Base-by-base conservation (phyloP, 495 filamentous ascomycete genomes). In the Haplographium delicatum region DNA sequence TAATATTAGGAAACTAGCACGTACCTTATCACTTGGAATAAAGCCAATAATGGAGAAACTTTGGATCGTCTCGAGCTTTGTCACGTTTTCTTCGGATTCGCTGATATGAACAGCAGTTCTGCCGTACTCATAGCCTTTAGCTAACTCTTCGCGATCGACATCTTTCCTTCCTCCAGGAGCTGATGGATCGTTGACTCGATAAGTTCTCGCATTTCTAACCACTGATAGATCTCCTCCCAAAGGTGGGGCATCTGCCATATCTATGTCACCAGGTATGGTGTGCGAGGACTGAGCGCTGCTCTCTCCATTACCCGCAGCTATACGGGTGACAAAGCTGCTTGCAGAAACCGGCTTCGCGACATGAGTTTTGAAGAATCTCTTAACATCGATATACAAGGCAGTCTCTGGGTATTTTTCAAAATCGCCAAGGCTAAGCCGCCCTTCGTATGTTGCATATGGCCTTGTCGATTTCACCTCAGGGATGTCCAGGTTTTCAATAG, bases 81-180 rank as follows among this genome's bases (percentile, higher is more conserved):
- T 90, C 43, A 95, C 75, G 40, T 87, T 84, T 54, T 84, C 73
- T 52, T 99, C 94, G 1, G 84, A 83, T 53, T 86, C 83, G 56
- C 78, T 85, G 58, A 99, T 95, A 54, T 85, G 84, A 1, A 97
- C 91, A 1, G 88, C 88, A 1, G 91, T 96, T 31, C 88, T 78
- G 45, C 94, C 94, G 65, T 97, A 99, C 59, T 88, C 85, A 61
- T 93, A 99, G 0, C 94, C 94, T 61, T 88, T 95, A 27, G 87
- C 90, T 28, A 97, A 73, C 27, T 93, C 83, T 10, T 94, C 90
- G 25, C 79, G 80, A 7, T 84, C 80, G 25, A 99, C 84, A 44
- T 96, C 90, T 47, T 75, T 75, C 68, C 94, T 97, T 4, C 87
- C 86, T 25, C 89, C 89, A 1, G 83, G 78, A 10, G 78, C 82